phyloP scores from a whole-genome alignment of 1,139 yeast genomes.

The Pichia inconspicua region DNA sequence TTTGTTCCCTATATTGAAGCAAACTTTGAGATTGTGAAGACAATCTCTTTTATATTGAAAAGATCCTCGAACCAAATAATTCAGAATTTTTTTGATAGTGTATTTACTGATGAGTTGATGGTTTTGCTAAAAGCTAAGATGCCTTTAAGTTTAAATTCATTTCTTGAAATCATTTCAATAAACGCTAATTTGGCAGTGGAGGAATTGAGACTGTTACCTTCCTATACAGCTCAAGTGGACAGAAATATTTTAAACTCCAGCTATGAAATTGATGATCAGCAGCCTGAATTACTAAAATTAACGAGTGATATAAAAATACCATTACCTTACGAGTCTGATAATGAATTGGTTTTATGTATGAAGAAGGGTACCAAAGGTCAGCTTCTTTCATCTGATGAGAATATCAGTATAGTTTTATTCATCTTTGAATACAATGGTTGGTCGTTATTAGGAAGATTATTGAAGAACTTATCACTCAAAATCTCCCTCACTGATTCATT shows the following conservation, averaged over 20 bases:
- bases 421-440: slow-evolving; percentile 75
- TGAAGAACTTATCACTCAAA: slow-evolving; percentile 51
- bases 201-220: slow-evolving; percentile 50
- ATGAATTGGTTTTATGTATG: slow-evolving; percentile 39
- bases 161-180: slow-evolving; percentile 51
- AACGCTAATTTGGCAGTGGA: slow-evolving; percentile 62
- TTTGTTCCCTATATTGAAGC: slow-evolving; percentile 58
- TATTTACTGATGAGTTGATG: slow-evolving; percentile 47
- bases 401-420: slow-evolving; percentile 47
- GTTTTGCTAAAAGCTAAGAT: slow-evolving; percentile 62
- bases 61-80: slow-evolving; percentile 51
- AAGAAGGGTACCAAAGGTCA: slow-evolving; percentile 62
- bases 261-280: slow-evolving; percentile 43
- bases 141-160: slow-evolving; percentile 62
- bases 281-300: slow-evolving; percentile 43
- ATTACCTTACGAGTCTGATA: slow-evolving; percentile 44
- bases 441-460: slow-evolving; percentile 71
- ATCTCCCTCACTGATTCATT: slow-evolving; percentile 29
- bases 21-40: slow-evolving; percentile 45
- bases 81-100: slow-evolving; percentile 50
- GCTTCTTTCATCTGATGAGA: slow-evolving; percentile 35
- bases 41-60: slow-evolving; percentile 43
- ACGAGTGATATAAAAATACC: slow-evolving; percentile 35
- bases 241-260: slow-evolving; percentile 33
- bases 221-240: slow-evolving; percentile 47